phyloP scores from a whole-genome alignment of 176 grass and related monocot genomes.

The Carex myosuroides region DNA sequence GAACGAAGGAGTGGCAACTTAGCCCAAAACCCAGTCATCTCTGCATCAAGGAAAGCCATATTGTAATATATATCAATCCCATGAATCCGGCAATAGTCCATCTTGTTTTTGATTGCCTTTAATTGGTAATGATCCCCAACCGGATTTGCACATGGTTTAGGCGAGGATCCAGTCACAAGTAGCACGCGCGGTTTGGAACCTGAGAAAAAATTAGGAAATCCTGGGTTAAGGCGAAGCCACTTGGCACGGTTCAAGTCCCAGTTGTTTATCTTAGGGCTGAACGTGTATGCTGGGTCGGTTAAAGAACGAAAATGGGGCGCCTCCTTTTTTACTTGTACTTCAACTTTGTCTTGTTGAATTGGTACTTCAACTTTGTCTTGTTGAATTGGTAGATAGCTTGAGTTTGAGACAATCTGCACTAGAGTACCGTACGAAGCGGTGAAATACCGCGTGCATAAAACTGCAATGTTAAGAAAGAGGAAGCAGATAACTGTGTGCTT shows the following conservation, averaged over 20 bases:
- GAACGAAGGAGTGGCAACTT: constrained; percentile 89
- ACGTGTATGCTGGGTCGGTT: constrained; percentile 49
- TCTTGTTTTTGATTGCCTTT: constrained; percentile 84
- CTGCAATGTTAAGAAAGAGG: not conserved
- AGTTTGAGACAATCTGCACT: not conserved
- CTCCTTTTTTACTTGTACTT: not conserved
- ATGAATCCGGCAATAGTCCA: constrained; percentile 85
- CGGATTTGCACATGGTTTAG: constrained; percentile 51
- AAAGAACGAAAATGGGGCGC: constrained; percentile 39
- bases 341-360: not conserved
- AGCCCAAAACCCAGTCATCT: constrained; percentile 83
- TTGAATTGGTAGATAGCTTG: not conserved
- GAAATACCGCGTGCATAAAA: constrained; percentile 2
- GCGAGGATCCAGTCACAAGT: constrained; percentile 67
- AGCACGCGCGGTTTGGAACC: constrained; percentile 57
- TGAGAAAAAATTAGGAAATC: constrained; percentile 21
- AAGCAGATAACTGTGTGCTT: not conserved
- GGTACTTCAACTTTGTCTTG: not conserved
- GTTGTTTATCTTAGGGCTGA: constrained; percentile 55
- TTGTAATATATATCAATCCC: constrained; percentile 85
- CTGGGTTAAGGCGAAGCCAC: constrained; percentile 59
- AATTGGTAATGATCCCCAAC: constrained; percentile 75
- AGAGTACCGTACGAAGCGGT: not conserved
- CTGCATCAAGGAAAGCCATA: constrained; percentile 71
- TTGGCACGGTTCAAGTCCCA: constrained; percentile 58